These are phyloP conservation scores for Aspergillus quadrilineatus DNA, from an alignment of 2,329 filamentous ascomycete species.

Conservation along the genomic window DNA sequence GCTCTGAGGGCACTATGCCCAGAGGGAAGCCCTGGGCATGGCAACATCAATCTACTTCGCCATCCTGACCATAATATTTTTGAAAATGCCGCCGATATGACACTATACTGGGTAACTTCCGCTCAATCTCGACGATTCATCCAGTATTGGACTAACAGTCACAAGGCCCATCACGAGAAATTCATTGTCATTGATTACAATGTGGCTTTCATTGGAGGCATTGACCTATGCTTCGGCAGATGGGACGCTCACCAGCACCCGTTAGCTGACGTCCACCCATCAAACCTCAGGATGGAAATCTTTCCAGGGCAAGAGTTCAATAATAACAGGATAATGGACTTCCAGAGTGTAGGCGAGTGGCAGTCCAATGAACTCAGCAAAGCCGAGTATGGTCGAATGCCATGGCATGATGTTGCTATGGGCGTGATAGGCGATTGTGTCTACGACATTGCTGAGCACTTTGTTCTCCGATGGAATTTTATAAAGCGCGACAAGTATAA, in stretches of 20 bases:
- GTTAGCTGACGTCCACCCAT: constrained; percentile 82
- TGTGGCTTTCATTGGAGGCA: constrained; percentile 86
- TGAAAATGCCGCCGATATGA: constrained; percentile 93
- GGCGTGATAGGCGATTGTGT: constrained; percentile 84
- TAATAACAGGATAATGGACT: constrained; percentile 95
- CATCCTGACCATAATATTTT: constrained; percentile 95
- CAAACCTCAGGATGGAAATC: constrained; percentile 75
- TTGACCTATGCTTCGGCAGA: constrained; percentile 92
- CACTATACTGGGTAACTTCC: constrained; percentile 72
- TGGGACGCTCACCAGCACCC: constrained; percentile 89
- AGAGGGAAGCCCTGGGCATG: constrained; percentile 74
- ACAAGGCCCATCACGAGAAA: constrained; percentile 85
- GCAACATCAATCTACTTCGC: constrained; percentile 84
- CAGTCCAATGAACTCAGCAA: constrained; percentile 90
- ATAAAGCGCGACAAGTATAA: constrained; percentile 98
- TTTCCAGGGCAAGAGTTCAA: constrained; percentile 98
- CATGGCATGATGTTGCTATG: constrained; percentile 96
- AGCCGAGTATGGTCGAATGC: constrained; percentile 89
- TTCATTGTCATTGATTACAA: constrained; percentile 93
- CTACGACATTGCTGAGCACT: constrained; percentile 94
- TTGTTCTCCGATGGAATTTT: constrained; percentile 93
- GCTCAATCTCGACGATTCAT: neutral
- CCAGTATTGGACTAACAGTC: constrained; percentile 4
- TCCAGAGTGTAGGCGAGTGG: constrained; percentile 87
- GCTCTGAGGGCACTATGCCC: constrained; percentile 77